phyloP scores from a whole-genome alignment of 129 eudicot genomes.

The Dittrichia graveolens region DNA sequence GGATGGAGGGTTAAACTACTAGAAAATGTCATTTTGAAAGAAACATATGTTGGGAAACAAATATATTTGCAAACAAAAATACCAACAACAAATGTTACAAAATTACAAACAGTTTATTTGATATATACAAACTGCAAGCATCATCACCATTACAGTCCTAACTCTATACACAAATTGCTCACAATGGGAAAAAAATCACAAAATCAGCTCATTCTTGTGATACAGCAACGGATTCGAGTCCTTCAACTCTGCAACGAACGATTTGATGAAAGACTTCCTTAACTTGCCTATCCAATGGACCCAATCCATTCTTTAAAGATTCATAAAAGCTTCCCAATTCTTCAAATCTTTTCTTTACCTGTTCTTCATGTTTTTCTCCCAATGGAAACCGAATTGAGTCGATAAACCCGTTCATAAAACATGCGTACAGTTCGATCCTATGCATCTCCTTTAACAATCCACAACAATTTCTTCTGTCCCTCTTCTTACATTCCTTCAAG shows the following conservation, averaged over 20 bases:
- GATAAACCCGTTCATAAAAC: constrained; percentile 50
- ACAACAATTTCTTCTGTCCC: constrained; percentile 50
- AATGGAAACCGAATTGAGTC: constrained; percentile 61
- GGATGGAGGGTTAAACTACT: too few relatives aligned
- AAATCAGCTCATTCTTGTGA: constrained; percentile 21
- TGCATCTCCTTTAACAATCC: constrained; percentile 78
- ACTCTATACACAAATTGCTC: neutral
- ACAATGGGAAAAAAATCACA: neutral
- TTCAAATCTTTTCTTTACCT: constrained; percentile 50
- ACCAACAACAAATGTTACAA: neutral
- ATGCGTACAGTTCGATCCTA: constrained; percentile 57
- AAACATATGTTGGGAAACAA: too few relatives aligned
- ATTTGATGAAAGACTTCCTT: constrained; percentile 39
- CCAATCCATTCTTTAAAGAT: constrained; percentile 54
- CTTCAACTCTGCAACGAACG: constrained; percentile 28
- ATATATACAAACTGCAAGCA: neutral
- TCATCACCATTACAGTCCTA: neutral
- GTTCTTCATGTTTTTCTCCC: constrained; percentile 53
- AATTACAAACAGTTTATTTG: neutral
- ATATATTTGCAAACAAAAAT: too few relatives aligned
- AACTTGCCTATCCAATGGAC: constrained; percentile 68
- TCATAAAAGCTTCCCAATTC: constrained; percentile 48
- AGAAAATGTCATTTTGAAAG: too few relatives aligned
- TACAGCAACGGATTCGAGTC: constrained; percentile 28
- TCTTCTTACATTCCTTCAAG: constrained; percentile 65